Percentiles rank a stretch among this genome's conserved stretches.
Evolutionary conservation across 805 yeast species (phyloP).

Genomic region (Cyberlindnera mississippiensis): DNA sequence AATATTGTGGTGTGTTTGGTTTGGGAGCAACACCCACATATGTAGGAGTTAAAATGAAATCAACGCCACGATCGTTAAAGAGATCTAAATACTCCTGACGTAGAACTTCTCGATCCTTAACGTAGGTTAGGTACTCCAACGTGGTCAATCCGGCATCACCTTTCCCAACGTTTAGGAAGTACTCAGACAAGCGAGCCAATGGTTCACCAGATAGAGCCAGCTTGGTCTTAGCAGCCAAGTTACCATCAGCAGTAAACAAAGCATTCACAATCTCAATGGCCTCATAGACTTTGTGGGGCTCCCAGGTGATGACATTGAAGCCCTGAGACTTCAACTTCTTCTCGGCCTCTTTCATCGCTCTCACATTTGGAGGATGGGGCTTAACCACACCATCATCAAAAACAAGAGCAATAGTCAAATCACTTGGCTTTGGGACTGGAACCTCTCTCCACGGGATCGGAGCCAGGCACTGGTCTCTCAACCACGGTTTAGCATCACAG

Average conservation of each 20-base stretch:
- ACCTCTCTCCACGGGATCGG: constrained; percentile 40
- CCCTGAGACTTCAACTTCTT: constrained; percentile 56
- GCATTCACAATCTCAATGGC: constrained; percentile 54
- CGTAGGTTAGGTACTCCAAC: constrained; percentile 53
- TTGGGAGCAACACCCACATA: constrained; percentile 71
- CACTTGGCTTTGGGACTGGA: constrained; percentile 32
- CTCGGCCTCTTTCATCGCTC: constrained; percentile 52
- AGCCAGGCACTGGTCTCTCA: constrained; percentile 21
- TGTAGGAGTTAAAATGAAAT: constrained; percentile 63
- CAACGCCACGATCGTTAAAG: constrained; percentile 51
- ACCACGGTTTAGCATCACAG: constrained; percentile 50
- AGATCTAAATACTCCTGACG: constrained; percentile 53
- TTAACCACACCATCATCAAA: constrained; percentile 61
- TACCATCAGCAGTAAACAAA: constrained; percentile 67
- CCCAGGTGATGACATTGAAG: constrained; percentile 50
- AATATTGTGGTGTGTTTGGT: constrained; percentile 57
- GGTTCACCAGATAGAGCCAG: constrained; percentile 68
- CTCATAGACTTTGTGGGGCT: constrained; percentile 52
- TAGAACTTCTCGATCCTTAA: constrained; percentile 52
- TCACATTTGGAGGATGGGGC: constrained; percentile 60
- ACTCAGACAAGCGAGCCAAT: constrained; percentile 57
- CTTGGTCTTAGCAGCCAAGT: constrained; percentile 47
- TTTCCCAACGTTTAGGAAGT: constrained; percentile 53
- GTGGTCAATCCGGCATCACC: constrained; percentile 47
- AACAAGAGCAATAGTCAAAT: constrained; percentile 55